phyloP scores from a whole-genome alignment of 2,329 filamentous ascomycete genomes.

The Sporothrix humicola region DNA sequence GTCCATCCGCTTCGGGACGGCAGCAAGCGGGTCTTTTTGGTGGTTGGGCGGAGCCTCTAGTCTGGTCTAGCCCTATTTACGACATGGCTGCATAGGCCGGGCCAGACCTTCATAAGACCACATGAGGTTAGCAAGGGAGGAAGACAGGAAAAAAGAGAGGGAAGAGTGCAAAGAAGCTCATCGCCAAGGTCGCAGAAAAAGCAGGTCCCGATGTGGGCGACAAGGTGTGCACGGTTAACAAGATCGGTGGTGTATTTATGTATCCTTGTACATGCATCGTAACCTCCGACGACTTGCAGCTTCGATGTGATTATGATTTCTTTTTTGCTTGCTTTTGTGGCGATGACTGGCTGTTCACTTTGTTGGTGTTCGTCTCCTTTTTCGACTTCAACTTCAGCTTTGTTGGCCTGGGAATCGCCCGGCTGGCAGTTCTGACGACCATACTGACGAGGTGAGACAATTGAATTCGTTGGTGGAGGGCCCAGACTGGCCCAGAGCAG shows the following conservation, averaged over 20 bases:
- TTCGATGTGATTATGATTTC: too few species aligned
- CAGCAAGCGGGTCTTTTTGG: background rate
- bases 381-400: background rate
- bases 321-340: background rate
- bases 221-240: too few species aligned
- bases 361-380: background rate
- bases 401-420: background rate
- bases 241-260: too few species aligned
- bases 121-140: too few species aligned
- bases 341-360: background rate
- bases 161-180: too few species aligned
- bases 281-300: too few species aligned
- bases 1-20: slow-evolving; percentile 15
- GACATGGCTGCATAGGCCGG: background rate
- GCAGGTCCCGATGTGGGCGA: too few species aligned
- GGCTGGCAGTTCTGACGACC: background rate
- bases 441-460: background rate
- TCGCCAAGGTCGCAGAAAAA: too few species aligned
- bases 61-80: background rate
- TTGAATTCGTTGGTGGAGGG: too few species aligned
- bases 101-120: background rate
- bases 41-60: background rate
- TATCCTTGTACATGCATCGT: too few species aligned
- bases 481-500: too few species aligned
- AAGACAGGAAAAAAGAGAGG: too few species aligned